These are phyloP conservation scores for Naganishia sp. DNA, from an alignment of 1,284 basidiomycete species.

Conservation along the genomic window DNA sequence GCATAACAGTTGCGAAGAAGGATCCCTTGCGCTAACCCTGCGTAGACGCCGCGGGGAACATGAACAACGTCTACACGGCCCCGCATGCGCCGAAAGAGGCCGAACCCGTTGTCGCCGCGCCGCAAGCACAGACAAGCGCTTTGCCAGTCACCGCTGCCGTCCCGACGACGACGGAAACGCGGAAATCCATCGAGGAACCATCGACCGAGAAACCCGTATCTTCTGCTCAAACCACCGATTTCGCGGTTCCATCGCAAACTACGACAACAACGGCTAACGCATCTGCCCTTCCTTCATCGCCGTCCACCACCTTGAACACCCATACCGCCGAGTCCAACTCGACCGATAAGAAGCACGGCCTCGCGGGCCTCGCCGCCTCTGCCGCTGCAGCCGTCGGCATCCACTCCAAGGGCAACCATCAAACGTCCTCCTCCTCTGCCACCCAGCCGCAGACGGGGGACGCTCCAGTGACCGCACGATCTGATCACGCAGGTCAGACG, in stretches of 20 bases:
- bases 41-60: conserved; percentile 53
- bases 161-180: conserved; percentile 12
- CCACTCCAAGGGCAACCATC: conserved; percentile 5
- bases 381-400: conserved; percentile 21
- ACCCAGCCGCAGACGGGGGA: background rate
- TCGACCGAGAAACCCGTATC: conserved; percentile 34
- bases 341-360: conserved; percentile 34
- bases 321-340: background rate
- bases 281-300: background rate
- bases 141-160: conserved; percentile 24
- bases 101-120: background rate
- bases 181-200: conserved; percentile 29
- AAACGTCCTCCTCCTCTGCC: background rate
- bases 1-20: background rate
- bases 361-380: conserved; percentile 1
- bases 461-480: background rate
- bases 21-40: background rate
- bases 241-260: conserved; percentile 6
- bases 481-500: background rate
- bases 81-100: conserved; percentile 18
- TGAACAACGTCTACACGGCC: conserved; percentile 50
- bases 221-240: conserved; percentile 1
- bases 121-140: background rate
- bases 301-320: conserved; percentile 17
- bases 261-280: background rate